A percentile compares a stretch with the other conserved stretches of the same genome.
These are phyloP conservation scores for Hyparrhenia diplandra DNA, from an alignment of 176 grass and related monocot species.

Conservation along the genomic window DNA sequence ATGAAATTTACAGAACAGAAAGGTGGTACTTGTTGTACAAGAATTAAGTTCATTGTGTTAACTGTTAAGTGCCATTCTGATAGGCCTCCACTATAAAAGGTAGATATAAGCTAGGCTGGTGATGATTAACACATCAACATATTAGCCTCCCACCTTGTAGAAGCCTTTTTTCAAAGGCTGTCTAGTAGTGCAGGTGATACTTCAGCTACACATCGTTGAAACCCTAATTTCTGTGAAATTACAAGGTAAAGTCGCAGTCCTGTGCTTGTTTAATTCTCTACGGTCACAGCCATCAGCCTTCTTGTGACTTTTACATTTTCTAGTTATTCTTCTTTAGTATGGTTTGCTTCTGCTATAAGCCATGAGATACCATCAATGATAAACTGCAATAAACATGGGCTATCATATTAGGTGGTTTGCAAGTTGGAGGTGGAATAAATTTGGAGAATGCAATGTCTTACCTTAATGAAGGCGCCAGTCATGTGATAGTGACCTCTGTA, in stretches of 20 bases:
- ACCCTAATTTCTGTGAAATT: not conserved
- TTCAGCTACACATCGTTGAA: not conserved
- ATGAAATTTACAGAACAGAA: not conserved
- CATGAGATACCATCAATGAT: not conserved
- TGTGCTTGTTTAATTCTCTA: not conserved
- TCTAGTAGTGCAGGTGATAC: not conserved
- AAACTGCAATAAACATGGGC: conserved; percentile 16
- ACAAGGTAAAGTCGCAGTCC: not conserved
- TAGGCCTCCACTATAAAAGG: not conserved
- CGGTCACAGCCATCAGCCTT: not conserved
- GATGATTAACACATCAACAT: not conserved
- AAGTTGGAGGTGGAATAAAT: conserved; percentile 97
- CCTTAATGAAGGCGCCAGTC: conserved; percentile 88
- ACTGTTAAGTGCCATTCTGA: not conserved
- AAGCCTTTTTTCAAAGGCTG: not conserved
- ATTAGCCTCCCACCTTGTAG: not conserved
- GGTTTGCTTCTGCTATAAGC: not conserved
- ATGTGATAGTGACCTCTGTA: conserved; percentile 96
- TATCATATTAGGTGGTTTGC: conserved; percentile 74
- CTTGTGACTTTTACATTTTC: not conserved
- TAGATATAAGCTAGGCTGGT: not conserved
- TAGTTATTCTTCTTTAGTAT: conserved; percentile 13
- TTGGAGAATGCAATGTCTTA: conserved; percentile 72
- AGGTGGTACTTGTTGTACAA: not conserved
- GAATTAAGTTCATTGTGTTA: not conserved